Percentiles rank a stretch among this genome's conserved stretches.
These are phyloP conservation scores for Hymenoscyphus scutula DNA, from an alignment of 2,329 filamentous ascomycete genomes.

Conservation along the genomic window DNA sequence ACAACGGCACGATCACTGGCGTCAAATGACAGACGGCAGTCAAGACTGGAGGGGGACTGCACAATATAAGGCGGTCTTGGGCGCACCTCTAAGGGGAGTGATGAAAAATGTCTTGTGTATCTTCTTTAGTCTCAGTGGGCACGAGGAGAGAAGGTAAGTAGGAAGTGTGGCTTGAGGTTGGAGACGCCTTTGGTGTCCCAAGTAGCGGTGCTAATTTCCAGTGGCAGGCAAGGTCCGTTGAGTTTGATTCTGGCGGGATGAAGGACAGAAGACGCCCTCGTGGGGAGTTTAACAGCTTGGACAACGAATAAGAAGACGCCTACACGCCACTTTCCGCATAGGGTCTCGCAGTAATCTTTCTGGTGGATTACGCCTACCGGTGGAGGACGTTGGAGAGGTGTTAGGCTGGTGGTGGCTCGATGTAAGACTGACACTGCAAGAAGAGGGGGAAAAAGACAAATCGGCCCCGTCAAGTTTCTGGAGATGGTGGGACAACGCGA, in stretches of 20 bases:
- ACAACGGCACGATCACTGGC: conserved; percentile 25
- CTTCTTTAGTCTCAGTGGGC: conserved; percentile 21
- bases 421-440: conserved; percentile 16
- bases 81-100: conserved; percentile 19
- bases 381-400: conserved; percentile 14
- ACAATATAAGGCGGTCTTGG: conserved; percentile 22
- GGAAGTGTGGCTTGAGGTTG: conserved; percentile 32
- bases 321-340: conserved; percentile 31
- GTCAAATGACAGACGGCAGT: conserved; percentile 24
- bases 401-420: conserved; percentile 1
- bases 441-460: conserved; percentile 12
- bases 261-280: conserved; percentile 22
- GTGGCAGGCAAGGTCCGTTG: conserved; percentile 28
- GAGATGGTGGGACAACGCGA: neutral
- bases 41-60: conserved; percentile 22
- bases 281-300: conserved; percentile 26
- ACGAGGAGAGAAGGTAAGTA: conserved; percentile 25
- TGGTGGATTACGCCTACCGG: conserved; percentile 12
- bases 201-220: conserved; percentile 30
- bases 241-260: conserved; percentile 26
- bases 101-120: conserved; percentile 23
- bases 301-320: conserved; percentile 30
- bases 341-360: conserved; percentile 21
- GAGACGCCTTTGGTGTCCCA: conserved; percentile 14
- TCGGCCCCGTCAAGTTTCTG: neutral